Evolutionary conservation across 1,284 basidiomycete species (phyloP).

Genomic region (Ustilago tritici): DNA sequence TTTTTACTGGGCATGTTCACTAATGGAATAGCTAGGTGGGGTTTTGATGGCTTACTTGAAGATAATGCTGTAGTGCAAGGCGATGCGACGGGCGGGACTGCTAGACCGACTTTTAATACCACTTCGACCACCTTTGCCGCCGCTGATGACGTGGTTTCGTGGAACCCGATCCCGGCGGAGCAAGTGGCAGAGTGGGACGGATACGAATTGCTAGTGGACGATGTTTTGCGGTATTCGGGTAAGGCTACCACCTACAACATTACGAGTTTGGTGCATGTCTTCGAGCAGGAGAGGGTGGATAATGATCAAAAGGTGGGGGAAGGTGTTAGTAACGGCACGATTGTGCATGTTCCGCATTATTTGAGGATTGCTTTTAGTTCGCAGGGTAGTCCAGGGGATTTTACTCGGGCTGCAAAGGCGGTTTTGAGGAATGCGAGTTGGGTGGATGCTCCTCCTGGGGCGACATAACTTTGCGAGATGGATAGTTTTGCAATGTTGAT

Average conservation of each 20-base stretch:
- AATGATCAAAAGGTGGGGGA: constrained; percentile 5
- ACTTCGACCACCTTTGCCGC: constrained; percentile 15
- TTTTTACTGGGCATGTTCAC: constrained; percentile 83
- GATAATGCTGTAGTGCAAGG: constrained; percentile 80
- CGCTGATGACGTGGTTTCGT: constrained; percentile 71
- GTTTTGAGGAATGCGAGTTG: constrained; percentile 83
- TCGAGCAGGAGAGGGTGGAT: not conserved
- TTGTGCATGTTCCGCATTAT: constrained; percentile 77
- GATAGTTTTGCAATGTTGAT: no score
- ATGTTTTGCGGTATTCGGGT: constrained; percentile 82
- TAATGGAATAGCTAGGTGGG: constrained; percentile 68
- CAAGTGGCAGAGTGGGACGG: constrained; percentile 75
- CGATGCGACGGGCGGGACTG: constrained; percentile 79
- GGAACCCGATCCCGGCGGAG: constrained; percentile 75
- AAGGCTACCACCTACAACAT: constrained; percentile 71
- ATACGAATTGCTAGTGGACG: constrained; percentile 83
- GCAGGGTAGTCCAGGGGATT: constrained; percentile 80
- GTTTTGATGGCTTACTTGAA: constrained; percentile 82
- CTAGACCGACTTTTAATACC: constrained; percentile 77
- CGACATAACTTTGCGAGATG: constrained; percentile 19
- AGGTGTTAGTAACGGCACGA: constrained; percentile 70
- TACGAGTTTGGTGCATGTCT: constrained; percentile 23
- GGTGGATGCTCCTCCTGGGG: constrained; percentile 70
- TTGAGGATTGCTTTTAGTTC: constrained; percentile 79
- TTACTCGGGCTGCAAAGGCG: constrained; percentile 81